phyloP scores from a whole-genome alignment of 2,329 filamentous ascomycete species.

The Neonectria punicea region DNA sequence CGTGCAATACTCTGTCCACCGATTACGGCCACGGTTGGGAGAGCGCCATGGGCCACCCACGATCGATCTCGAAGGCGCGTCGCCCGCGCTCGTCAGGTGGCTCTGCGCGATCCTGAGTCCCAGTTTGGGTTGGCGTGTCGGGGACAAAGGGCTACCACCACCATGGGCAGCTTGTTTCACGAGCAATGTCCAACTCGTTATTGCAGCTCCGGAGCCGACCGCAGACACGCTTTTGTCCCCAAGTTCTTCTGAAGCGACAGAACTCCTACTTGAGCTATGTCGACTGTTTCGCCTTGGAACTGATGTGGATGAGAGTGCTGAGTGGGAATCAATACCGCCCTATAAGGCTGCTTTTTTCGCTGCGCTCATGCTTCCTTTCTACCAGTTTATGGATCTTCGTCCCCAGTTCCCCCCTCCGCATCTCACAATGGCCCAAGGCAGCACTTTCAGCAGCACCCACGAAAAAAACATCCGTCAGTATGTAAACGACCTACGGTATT shows the following conservation, averaged over 20 bases:
- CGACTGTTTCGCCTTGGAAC: conserved; percentile 7
- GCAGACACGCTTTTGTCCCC: background rate
- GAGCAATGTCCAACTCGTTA: background rate
- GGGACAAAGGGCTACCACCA: background rate
- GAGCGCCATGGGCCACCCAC: background rate
- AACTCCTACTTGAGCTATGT: conserved; percentile 21
- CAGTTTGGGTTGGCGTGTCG: background rate
- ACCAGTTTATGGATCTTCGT: background rate
- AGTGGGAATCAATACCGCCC: background rate
- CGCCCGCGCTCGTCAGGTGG: background rate
- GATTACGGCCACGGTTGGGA: background rate
- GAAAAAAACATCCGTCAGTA: conserved; percentile 4
- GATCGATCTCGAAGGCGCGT: background rate
- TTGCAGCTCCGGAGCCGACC: background rate
- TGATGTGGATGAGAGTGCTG: background rate
- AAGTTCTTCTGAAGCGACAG: conserved; percentile 5
- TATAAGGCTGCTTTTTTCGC: conserved; percentile 17
- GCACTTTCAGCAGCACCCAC: background rate
- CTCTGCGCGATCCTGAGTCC: background rate
- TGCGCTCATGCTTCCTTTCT: conserved; percentile 18
- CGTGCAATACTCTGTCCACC: conserved; percentile 5
- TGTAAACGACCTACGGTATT: conserved; percentile 3
- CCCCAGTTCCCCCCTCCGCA: background rate
- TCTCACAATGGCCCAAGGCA: background rate
- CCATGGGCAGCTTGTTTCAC: background rate